phyloP scores from a whole-genome alignment of 768 basidiomycete genomes.

The Lactarius indigo region DNA sequence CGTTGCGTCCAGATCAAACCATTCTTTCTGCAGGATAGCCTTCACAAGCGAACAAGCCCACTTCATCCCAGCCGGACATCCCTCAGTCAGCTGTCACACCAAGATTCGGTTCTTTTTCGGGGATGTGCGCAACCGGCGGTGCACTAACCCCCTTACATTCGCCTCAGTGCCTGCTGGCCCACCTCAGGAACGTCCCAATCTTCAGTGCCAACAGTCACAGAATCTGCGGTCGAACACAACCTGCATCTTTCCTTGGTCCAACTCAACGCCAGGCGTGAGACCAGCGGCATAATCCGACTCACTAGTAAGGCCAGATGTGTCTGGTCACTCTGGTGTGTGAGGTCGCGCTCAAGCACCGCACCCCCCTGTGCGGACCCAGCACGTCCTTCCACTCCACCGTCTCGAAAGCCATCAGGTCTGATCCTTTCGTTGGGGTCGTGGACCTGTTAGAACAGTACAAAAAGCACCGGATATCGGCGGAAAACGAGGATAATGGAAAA shows the following conservation, averaged over 20 bases:
- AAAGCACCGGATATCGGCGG: slow-evolving; percentile 49
- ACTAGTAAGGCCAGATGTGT: slow-evolving; percentile 15
- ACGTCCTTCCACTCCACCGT: slow-evolving; percentile 56
- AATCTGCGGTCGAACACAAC: slow-evolving; percentile 25
- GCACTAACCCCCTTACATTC: slow-evolving; percentile 39
- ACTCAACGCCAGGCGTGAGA: slow-evolving; percentile 6
- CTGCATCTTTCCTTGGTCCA: slow-evolving; percentile 24
- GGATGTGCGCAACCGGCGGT: slow-evolving; percentile 42
- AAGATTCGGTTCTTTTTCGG: slow-evolving; percentile 51
- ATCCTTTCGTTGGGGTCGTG: slow-evolving; percentile 63
- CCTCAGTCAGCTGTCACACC: slow-evolving; percentile 30
- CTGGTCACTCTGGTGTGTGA: slow-evolving; percentile 21
- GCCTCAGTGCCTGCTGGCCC: slow-evolving; percentile 31
- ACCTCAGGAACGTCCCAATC: slow-evolving; percentile 17
- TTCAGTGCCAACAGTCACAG: slow-evolving; percentile 19
- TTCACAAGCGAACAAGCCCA: slow-evolving; percentile 49
- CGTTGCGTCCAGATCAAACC: background rate
- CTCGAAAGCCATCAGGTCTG: slow-evolving; percentile 56
- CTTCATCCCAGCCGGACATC: slow-evolving; percentile 25
- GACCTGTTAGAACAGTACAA: slow-evolving; percentile 56
- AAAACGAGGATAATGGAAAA: slow-evolving; percentile 50
- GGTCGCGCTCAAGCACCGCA: slow-evolving; percentile 53
- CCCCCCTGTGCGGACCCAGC: slow-evolving; percentile 68
- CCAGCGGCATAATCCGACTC: slow-evolving; percentile 14
- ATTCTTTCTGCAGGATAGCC: slow-evolving; percentile 45